These are phyloP conservation scores for Dionaea muscipula DNA, from an alignment of 179 eudicot species.

Conservation along the genomic window DNA sequence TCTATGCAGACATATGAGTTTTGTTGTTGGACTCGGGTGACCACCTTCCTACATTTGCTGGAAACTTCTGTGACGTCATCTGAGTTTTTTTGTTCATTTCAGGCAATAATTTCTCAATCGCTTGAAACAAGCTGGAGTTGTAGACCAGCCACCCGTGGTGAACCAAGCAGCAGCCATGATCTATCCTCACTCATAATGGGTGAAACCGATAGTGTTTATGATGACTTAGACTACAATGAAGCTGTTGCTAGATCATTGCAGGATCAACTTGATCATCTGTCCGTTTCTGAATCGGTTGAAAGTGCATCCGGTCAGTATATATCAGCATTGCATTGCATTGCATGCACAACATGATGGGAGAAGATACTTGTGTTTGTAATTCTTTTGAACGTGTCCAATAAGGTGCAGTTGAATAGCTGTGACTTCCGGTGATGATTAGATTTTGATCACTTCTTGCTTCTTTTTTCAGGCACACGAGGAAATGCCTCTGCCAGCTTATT, in stretches of 20 bases:
- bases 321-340: not conserved
- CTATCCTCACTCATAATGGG: slow-evolving; percentile 13
- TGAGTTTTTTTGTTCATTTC: slow-evolving; percentile 4
- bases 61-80: not conserved
- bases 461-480: not conserved
- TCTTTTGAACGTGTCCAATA: no score
- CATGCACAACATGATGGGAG: no score
- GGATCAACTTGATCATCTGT: slow-evolving; percentile 22
- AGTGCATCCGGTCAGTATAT: slow-evolving; percentile 18
- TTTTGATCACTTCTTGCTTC: no score
- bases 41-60: not conserved
- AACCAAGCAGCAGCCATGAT: slow-evolving; percentile 14
- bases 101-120: slow-evolving; percentile 35
- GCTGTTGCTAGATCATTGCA: slow-evolving; percentile 51
- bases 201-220: slow-evolving; percentile 21
- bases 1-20: not conserved
- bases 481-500: not conserved
- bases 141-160: slow-evolving; percentile 11
- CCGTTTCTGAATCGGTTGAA: slow-evolving; percentile 18
- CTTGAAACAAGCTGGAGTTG: slow-evolving; percentile 20
- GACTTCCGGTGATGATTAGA: no score
- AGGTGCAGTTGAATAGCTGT: no score
- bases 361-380: no score
- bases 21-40: not conserved
- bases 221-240: slow-evolving; percentile 40